Evolutionary conservation across 2,329 filamentous ascomycete genomes (phyloP).

Genomic region (Cordyceps pruinosa): DNA sequence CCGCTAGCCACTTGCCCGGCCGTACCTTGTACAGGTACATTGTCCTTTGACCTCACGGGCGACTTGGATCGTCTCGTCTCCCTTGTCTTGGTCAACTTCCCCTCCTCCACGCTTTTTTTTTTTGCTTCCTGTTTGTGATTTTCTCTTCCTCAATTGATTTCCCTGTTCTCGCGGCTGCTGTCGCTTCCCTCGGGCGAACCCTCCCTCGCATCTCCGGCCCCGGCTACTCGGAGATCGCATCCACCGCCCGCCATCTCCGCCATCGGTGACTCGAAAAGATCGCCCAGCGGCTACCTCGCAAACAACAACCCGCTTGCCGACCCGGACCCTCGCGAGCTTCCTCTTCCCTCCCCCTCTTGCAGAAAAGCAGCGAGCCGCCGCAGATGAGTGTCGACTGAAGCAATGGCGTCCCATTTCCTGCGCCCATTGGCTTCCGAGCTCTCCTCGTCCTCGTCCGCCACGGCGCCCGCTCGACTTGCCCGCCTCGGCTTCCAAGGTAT

Average conservation of each 20-base stretch:
- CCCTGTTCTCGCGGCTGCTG: not conserved
- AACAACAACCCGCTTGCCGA: not conserved
- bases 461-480: slow-evolving; percentile 18
- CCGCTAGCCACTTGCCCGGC: not conserved
- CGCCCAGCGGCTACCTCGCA: not conserved
- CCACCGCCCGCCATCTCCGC: slow-evolving; percentile 2
- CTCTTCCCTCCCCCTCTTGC: not conserved
- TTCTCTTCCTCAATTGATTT: not conserved
- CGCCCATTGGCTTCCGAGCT: slow-evolving; percentile 29
- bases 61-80: not conserved
- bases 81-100: not conserved
- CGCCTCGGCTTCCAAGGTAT: slow-evolving; percentile 21
- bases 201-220: slow-evolving; percentile 2
- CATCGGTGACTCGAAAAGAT: slow-evolving; percentile 10
- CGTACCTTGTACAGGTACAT: not conserved
- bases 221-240: slow-evolving; percentile 5
- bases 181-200: not conserved
- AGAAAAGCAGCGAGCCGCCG: slow-evolving; percentile 11
- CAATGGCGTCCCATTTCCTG: slow-evolving; percentile 30
- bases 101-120: slow-evolving; percentile 3
- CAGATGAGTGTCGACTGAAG: slow-evolving; percentile 23
- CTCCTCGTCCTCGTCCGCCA: slow-evolving; percentile 16
- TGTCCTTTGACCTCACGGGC: not conserved
- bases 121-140: not conserved
- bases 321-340: not conserved